phyloP scores from a whole-genome alignment of 306 rosid species.

The Ceratonia siliqua region DNA sequence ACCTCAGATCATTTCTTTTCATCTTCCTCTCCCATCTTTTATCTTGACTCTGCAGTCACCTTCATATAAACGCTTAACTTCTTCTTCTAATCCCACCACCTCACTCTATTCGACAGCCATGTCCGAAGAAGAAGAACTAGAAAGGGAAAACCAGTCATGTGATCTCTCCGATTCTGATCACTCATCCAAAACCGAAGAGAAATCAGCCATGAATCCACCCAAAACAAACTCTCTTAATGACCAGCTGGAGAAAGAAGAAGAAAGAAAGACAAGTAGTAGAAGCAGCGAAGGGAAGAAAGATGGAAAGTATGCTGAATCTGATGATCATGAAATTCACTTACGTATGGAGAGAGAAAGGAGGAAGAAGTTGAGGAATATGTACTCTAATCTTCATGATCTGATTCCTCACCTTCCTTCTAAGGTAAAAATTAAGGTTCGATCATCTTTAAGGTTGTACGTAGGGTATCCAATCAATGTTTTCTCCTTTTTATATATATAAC shows the following conservation, averaged over 20 bases:
- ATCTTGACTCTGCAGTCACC: background rate
- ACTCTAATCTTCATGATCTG: conserved; percentile 68
- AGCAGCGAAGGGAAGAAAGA: background rate
- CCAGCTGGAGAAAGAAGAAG: background rate
- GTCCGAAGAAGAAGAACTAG: conserved; percentile 26
- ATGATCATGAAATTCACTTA: conserved; percentile 60
- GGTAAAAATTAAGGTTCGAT: conserved; percentile 44
- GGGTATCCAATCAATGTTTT: background rate
- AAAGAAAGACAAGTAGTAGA: no score
- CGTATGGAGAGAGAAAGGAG: conserved; percentile 86
- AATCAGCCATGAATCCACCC: background rate
- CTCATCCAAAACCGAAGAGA: background rate
- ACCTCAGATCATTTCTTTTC: background rate
- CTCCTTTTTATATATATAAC: background rate
- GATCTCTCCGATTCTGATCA: conserved; percentile 28
- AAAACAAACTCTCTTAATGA: background rate
- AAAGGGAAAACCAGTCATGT: conserved; percentile 42
- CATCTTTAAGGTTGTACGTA: background rate
- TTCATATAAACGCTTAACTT: background rate
- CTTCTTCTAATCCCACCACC: background rate
- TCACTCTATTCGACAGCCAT: conserved; percentile 4
- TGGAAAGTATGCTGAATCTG: conserved; percentile 31
- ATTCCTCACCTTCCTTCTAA: conserved; percentile 79
- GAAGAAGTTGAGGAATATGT: conserved; percentile 86
- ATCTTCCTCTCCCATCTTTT: background rate